Conservation (phyloP, 192 early-diverging fungal genomes). For the Diversispora epigaea region DNA sequence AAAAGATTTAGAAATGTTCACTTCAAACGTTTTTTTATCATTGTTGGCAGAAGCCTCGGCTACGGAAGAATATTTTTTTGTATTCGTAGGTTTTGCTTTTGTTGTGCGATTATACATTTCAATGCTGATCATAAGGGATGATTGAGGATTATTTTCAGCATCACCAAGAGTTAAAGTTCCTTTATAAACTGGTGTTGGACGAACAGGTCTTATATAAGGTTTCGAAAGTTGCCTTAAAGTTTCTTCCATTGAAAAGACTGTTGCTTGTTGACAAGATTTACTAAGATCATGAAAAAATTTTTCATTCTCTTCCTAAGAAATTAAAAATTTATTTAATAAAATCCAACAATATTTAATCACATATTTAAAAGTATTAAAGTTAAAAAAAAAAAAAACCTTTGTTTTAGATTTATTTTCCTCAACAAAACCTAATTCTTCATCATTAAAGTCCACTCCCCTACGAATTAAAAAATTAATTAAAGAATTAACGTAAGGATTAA, state of each 20-base stretch:
- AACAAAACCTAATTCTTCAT: slow-evolving; percentile 27
- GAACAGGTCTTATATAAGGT: slow-evolving; percentile 56
- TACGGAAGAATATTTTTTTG: slow-evolving; percentile 65
- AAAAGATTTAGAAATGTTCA: slow-evolving; percentile 38
- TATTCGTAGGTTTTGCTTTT: slow-evolving; percentile 52
- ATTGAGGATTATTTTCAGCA: slow-evolving; percentile 40
- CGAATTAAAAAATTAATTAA: too few species aligned
- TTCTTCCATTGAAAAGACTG: slow-evolving; percentile 48
- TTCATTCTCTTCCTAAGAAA: slow-evolving; percentile 49
- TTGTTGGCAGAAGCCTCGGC: slow-evolving; percentile 45
- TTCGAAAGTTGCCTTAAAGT: slow-evolving; percentile 45
- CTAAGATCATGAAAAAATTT: slow-evolving; percentile 49
- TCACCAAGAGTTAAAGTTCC: slow-evolving; percentile 58
- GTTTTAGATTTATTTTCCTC: slow-evolving; percentile 33
- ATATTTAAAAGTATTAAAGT: background rate
- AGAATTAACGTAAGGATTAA: background rate
- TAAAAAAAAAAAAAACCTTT: slow-evolving; percentile 29
- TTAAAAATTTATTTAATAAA: background rate
- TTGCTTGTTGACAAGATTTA: slow-evolving; percentile 28
- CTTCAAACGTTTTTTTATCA: slow-evolving; percentile 39
- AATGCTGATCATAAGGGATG: slow-evolving; percentile 51
- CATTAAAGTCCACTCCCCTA: slow-evolving; percentile 28
- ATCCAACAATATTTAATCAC: background rate
- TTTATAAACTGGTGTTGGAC: slow-evolving; percentile 54
- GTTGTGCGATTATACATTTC: slow-evolving; percentile 57